Base-by-base conservation (phyloP, 129 eudicot genomes). In the Mikania micrantha region DNA sequence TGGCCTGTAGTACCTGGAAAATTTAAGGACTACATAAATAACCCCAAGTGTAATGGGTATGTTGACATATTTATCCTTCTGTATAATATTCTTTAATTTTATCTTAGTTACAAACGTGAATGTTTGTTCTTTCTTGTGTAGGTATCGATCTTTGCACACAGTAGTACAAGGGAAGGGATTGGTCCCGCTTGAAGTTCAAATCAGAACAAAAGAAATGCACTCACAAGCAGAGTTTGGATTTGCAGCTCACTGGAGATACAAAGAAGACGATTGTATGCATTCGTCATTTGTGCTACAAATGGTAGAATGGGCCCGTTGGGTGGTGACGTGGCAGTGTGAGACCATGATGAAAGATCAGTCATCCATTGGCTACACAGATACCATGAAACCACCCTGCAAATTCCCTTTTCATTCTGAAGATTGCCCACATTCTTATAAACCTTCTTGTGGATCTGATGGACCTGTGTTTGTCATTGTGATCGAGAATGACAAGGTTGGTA, bases 241-340 rank as follows among this genome's bases (percentile, higher is more conserved):
- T 72, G 99, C 99, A n/a, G 99, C 99, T 44, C 99, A 94, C 28
- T 94, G 99, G 99, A 86, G 95, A 66, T 94, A 89, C 90, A 94
- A 94, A 72, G 99, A 94, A 82, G 90, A 87, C 25, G 88, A 85
- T 12, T 80, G 88, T 29, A 75, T 83, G 80, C 90, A 84, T 81
- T 73, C 93, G 9, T 82, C 96, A 17, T 94, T 86, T 76, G 93
- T 89, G 60, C 86, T 94, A 67, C 95, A 89, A 68, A 94, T 87
- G 99, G 95, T 89, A 36, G 93, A 94, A 66, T 93, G 99, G 99
- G 96, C 96, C 0, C 92, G 95, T 25, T 89, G 99, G 95, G 92
- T 93, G 63, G 79, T 93, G 72, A 76, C 95, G 4, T 89, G 96
- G 99, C 99, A 86, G 50, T 89, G 96, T 72, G 97, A 94, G 87